Evolutionary conservation across 345 rosid species (phyloP).

Genomic region (Ceriops zippeliana): DNA sequence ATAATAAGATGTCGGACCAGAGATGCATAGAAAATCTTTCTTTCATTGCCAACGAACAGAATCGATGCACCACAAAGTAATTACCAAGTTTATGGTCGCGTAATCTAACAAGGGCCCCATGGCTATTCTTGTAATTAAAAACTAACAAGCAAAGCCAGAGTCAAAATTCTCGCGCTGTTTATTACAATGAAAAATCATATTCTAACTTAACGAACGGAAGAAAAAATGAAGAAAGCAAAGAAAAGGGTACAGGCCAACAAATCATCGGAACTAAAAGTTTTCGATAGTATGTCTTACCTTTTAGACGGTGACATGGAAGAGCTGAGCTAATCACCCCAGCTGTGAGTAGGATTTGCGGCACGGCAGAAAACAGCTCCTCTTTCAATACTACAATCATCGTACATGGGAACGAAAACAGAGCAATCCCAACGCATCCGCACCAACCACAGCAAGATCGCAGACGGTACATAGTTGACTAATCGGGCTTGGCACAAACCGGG

Average conservation of each 20-base stretch:
- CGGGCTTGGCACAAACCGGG: constrained; percentile 66
- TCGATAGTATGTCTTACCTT: constrained; percentile 24
- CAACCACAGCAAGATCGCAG: constrained; percentile 75
- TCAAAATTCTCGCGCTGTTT: constrained; percentile 38
- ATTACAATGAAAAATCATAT: constrained; percentile 32
- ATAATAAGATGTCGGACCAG: too few relatives aligned
- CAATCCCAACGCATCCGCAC: constrained; percentile 92
- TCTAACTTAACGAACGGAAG: constrained; percentile 17
- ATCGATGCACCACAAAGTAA: constrained; percentile 14
- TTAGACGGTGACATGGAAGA: constrained; percentile 15
- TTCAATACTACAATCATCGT: constrained; percentile 26
- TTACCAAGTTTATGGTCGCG: constrained; percentile 18
- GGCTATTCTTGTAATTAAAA: constrained; percentile 30
- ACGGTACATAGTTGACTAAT: constrained; percentile 71
- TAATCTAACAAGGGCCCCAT: constrained; percentile 22
- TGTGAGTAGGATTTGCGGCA: constrained; percentile 12
- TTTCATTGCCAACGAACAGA: constrained; percentile 3
- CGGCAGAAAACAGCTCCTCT: constrained; percentile 4
- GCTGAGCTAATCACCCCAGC: constrained; percentile 6
- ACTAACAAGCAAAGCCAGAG: constrained; percentile 30
- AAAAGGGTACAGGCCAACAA: constrained; percentile 24
- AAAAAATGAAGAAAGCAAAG: not conserved
- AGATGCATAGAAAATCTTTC: too few relatives aligned
- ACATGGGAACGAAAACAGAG: constrained; percentile 78
- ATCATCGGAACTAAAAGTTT: constrained; percentile 15